These are phyloP conservation scores for Dictyostelium brefeldianum DNA, from an alignment of 78 protist species.

Conservation along the genomic window DNA sequence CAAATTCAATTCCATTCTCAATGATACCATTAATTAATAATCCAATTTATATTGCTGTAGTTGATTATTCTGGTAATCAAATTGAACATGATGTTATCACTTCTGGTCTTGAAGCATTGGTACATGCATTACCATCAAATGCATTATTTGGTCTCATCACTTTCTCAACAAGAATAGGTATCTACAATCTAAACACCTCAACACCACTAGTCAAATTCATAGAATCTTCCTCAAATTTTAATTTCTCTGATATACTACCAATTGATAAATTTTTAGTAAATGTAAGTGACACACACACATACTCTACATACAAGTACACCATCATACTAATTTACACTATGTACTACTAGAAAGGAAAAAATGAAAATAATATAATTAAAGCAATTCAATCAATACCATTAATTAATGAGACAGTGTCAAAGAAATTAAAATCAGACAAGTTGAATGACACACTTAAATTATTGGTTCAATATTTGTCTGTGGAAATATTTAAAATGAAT, in stretches of 20 bases:
- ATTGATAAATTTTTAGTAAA: conserved; percentile 35
- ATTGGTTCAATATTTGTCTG: conserved; percentile 18
- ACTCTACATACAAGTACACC: neutral
- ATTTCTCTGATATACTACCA: conserved; percentile 54
- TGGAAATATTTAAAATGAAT: neutral
- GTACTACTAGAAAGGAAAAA: conserved; percentile 31
- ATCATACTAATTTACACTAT: neutral
- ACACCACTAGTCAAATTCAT: conserved; percentile 43
- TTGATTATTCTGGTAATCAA: conserved; percentile 50
- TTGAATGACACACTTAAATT: neutral
- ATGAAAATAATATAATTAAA: conserved; percentile 36
- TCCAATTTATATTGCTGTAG: conserved; percentile 56
- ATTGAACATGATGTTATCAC: conserved; percentile 16
- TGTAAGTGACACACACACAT: neutral
- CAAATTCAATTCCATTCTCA: conserved; percentile 1
- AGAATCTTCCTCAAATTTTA: neutral
- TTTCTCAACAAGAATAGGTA: conserved; percentile 21
- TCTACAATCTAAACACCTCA: conserved; percentile 32
- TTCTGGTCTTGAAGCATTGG: conserved; percentile 45
- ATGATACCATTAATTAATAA: neutral
- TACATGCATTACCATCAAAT: conserved; percentile 57
- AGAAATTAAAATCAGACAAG: neutral
- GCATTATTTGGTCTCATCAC: conserved; percentile 48
- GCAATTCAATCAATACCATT: conserved; percentile 31
- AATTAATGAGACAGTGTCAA: neutral